Conservation (phyloP, 2,329 filamentous ascomycete species). For the Apiospora phragmitis region DNA sequence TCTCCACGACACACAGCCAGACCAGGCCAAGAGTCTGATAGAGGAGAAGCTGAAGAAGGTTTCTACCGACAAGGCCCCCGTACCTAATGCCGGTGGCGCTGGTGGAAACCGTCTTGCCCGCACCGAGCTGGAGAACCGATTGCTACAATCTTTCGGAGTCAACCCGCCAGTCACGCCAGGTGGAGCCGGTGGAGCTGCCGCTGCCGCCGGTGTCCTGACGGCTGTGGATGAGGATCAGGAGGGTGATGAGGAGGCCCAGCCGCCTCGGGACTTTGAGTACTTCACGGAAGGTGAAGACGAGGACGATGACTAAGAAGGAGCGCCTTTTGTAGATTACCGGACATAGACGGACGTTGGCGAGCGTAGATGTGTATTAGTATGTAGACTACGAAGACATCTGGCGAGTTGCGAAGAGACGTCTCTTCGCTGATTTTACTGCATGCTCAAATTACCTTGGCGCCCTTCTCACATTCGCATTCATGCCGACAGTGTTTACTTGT, state of each 20-base stretch:
- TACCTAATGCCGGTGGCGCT: slow-evolving; percentile 40
- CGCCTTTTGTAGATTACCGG: not conserved
- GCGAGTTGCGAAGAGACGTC: not conserved
- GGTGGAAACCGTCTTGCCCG: slow-evolving; percentile 23
- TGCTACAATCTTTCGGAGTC: slow-evolving; percentile 27
- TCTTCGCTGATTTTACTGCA: not conserved
- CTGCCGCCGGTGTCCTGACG: slow-evolving; percentile 78
- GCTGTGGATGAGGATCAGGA: slow-evolving; percentile 85
- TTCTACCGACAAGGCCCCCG: slow-evolving; percentile 61
- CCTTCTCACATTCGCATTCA: not conserved
- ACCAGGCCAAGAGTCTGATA: slow-evolving; percentile 76
- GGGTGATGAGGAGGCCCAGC: slow-evolving; percentile 68
- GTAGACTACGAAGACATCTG: slow-evolving; percentile 4
- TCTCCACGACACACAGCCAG: slow-evolving; percentile 80
- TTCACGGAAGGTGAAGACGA: slow-evolving; percentile 65
- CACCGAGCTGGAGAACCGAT: slow-evolving; percentile 34
- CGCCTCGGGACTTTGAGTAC: slow-evolving; percentile 77
- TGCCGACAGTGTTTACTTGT: not conserved
- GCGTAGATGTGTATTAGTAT: slow-evolving; percentile 7
- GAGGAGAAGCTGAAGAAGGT: slow-evolving; percentile 92
- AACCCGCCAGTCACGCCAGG: slow-evolving; percentile 25
- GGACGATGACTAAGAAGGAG: slow-evolving; percentile 29
- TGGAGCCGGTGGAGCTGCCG: slow-evolving; percentile 58
- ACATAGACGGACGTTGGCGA: not conserved
- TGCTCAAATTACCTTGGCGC: not conserved